Conservation (phyloP, 176 grass and related monocot species). For the Rhipidocladum racemiflorum region DNA sequence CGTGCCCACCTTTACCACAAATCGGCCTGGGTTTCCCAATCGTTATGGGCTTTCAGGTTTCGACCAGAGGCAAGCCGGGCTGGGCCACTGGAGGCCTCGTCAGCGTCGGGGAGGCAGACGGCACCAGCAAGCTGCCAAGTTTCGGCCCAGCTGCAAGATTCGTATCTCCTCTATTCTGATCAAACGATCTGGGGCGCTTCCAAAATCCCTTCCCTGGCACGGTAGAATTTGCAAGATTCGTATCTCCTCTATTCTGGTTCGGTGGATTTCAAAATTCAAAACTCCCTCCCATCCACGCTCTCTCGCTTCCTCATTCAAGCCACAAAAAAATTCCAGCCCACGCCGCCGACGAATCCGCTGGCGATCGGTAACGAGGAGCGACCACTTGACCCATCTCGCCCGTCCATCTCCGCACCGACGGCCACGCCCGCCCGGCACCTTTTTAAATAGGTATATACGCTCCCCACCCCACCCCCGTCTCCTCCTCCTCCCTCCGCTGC, state of each 20-base stretch:
- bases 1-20: not conserved
- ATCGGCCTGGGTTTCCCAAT: not conserved
- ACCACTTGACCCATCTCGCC: slow-evolving; percentile 14
- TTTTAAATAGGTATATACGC: slow-evolving; percentile 52
- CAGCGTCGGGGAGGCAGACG: no score
- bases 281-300: no score
- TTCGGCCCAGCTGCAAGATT: not conserved
- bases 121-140: no score
- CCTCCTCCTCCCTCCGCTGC: not conserved
- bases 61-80: not conserved
- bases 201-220: not conserved
- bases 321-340: not conserved
- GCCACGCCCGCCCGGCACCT: not conserved
- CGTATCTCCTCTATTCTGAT: not conserved
- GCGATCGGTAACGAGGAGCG: not conserved
- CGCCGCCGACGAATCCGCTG: not conserved
- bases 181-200: not conserved
- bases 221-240: no score
- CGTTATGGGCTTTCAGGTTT: not conserved
- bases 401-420: slow-evolving; percentile 41
- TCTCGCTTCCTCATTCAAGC: no score
- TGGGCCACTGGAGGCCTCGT: not conserved
- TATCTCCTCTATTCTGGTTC: no score
- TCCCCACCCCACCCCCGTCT: not conserved
- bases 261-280: no score